phyloP scores from a whole-genome alignment of 306 rosid species.

The Comarum palustre region DNA sequence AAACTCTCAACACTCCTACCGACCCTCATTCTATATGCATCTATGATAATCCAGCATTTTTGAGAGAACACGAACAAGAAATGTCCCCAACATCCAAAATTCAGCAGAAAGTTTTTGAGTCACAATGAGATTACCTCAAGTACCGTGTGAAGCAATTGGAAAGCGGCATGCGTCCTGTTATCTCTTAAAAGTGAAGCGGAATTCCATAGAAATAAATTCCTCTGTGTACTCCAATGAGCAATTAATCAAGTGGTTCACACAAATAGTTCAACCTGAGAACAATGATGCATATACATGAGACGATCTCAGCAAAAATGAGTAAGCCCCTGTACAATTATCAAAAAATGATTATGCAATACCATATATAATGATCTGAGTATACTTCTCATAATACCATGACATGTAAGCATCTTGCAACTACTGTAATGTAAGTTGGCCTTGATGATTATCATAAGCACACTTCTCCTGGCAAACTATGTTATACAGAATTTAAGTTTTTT shows the following conservation, averaged over 20 bases:
- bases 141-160: conserved; percentile 98
- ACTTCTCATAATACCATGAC: background rate
- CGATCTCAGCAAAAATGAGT: no score
- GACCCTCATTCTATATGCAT: no score
- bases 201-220: conserved; percentile 97
- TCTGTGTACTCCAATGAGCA: conserved; percentile 98
- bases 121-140: conserved; percentile 60
- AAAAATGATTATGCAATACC: no score
- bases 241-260: conserved; percentile 91
- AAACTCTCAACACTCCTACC: no score
- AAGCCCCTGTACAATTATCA: no score
- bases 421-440: background rate
- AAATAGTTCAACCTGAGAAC: conserved; percentile 88
- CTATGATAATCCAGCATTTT: no score
- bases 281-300: conserved; percentile 1
- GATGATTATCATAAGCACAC: background rate
- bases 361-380: background rate
- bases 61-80: background rate
- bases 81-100: background rate
- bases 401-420: background rate
- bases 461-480: background rate
- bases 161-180: conserved; percentile 95
- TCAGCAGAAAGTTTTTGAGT: conserved; percentile 2
- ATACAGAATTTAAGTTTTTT: background rate
- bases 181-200: conserved; percentile 92